These are phyloP conservation scores for Collybia sordida DNA, from an alignment of 768 basidiomycete species.

Conservation along the genomic window DNA sequence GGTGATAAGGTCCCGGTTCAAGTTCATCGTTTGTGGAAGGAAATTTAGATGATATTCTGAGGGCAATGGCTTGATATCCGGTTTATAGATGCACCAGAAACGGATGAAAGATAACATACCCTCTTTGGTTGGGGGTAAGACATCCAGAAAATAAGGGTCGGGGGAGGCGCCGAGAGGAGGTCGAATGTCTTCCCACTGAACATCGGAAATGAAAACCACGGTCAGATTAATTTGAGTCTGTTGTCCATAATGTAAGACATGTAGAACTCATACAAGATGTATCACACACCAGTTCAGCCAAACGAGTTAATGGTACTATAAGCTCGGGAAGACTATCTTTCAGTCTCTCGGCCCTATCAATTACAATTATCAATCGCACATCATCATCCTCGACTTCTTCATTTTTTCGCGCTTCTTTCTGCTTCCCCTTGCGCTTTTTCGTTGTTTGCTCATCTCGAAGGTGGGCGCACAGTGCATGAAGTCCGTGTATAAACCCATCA, in stretches of 20 bases:
- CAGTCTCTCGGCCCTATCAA: conserved; percentile 70
- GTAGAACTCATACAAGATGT: not conserved
- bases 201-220: conserved; percentile 62
- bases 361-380: conserved; percentile 54
- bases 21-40: conserved; percentile 8
- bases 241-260: conserved; percentile 5
- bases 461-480: conserved; percentile 38
- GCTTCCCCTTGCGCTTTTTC: conserved; percentile 18
- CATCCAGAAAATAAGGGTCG: conserved; percentile 69
- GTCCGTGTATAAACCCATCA: conserved; percentile 70
- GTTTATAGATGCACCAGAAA: conserved; percentile 2
- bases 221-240: conserved; percentile 61
- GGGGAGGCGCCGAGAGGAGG: conserved; percentile 68
- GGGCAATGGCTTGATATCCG: conserved; percentile 24
- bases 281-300: conserved; percentile 64
- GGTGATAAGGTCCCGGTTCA: conserved; percentile 42
- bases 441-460: conserved; percentile 12
- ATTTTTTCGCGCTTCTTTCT: conserved; percentile 20
- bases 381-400: conserved; percentile 14
- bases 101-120: conserved; percentile 33
- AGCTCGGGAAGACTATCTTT: conserved; percentile 62
- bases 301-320: conserved; percentile 66
- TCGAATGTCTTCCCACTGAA: conserved; percentile 72
- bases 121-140: conserved; percentile 54
- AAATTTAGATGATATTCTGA: conserved; percentile 41